These are phyloP conservation scores for Penicillium sp. DNA, from an alignment of 2,329 filamentous ascomycete genomes.

Conservation along the genomic window DNA sequence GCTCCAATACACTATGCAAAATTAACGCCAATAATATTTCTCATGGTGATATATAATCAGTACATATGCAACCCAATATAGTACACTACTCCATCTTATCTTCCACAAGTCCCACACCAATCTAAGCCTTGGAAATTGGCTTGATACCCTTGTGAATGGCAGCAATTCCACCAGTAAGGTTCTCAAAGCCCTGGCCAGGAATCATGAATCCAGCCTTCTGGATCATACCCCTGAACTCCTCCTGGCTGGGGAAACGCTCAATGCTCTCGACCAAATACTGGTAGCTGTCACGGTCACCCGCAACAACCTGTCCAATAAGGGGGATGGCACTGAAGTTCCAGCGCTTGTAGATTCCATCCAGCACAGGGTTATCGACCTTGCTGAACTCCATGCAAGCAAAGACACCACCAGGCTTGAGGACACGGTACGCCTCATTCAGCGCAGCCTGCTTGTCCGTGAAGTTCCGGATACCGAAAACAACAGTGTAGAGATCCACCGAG, in stretches of 20 bases:
- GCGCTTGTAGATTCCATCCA: conserved; percentile 86
- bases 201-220: conserved; percentile 76
- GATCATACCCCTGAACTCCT: conserved; percentile 69
- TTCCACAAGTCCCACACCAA: background rate
- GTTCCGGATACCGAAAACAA: conserved; percentile 96
- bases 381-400: conserved; percentile 97
- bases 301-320: conserved; percentile 90
- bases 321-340: conserved; percentile 97
- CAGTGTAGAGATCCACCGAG: conserved; percentile 92
- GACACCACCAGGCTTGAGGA: conserved; percentile 90
- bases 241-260: conserved; percentile 85
- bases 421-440: conserved; percentile 78
- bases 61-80: conserved; percentile 15
- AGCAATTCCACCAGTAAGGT: conserved; percentile 88
- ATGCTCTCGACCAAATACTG: conserved; percentile 99
- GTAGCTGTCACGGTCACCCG: conserved; percentile 91
- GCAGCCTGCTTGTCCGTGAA: conserved; percentile 90
- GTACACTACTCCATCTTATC: conserved; percentile 13
- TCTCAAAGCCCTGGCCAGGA: conserved; percentile 80
- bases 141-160: conserved; percentile 98
- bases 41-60: conserved; percentile 17
- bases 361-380: conserved; percentile 74
- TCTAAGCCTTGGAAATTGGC: conserved; percentile 46
- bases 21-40: conserved; percentile 9
- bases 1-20: background rate